phyloP scores from a whole-genome alignment of 208 protist genomes.

The Trypanosoma melophagium region DNA sequence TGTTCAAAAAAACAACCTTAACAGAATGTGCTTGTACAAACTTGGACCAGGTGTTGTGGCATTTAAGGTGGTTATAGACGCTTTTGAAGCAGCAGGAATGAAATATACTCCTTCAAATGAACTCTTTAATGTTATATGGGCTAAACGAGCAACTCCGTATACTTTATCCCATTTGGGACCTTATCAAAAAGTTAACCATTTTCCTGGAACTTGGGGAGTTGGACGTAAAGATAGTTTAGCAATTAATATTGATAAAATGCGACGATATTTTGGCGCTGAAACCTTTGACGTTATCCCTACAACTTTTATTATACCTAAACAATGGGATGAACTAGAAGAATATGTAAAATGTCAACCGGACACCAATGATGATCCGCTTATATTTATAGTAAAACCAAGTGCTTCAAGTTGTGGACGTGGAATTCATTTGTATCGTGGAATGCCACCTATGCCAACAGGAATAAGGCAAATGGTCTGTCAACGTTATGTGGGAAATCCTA shows the following conservation, averaged over 20 bases:
- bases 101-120: conserved; percentile 84
- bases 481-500: conserved; percentile 92
- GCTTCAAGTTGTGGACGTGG: conserved; percentile 89
- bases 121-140: conserved; percentile 90
- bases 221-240: conserved; percentile 89
- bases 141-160: conserved; percentile 83
- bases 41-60: conserved; percentile 89
- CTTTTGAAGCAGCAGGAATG: conserved; percentile 83
- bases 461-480: conserved; percentile 85
- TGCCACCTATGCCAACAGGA: conserved; percentile 70
- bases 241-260: conserved; percentile 79
- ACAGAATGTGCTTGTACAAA: conserved; percentile 88
- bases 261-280: conserved; percentile 64
- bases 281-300: conserved; percentile 78
- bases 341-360: conserved; percentile 66
- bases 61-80: conserved; percentile 87
- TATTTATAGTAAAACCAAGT: conserved; percentile 89
- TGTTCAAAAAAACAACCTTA: conserved; percentile 80
- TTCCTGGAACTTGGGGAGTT: conserved; percentile 90
- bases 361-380: conserved; percentile 57
- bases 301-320: conserved; percentile 84
- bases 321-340: conserved; percentile 53
- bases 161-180: conserved; percentile 70
- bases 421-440: conserved; percentile 68
- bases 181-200: conserved; percentile 93